Conservation (phyloP, 176 grass and related monocot species). For the Phoenix roebelenii region DNA sequence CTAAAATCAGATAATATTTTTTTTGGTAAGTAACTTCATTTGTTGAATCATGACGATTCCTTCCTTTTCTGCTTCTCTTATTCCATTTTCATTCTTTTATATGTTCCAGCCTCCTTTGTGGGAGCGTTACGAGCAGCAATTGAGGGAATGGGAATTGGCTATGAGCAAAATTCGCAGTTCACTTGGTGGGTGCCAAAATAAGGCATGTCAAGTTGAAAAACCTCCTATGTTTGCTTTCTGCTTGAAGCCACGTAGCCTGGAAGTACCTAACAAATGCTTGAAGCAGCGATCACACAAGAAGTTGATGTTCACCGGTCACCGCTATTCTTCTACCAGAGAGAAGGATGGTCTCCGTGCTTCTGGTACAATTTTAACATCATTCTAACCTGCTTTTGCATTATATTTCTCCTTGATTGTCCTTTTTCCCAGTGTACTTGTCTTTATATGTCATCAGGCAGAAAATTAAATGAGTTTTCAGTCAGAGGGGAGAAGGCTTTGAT, state of each 20-base stretch:
- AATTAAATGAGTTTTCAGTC: slow-evolving; percentile 10
- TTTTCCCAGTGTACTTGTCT: not conserved
- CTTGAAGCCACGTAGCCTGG: slow-evolving; percentile 71
- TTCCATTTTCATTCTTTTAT: slow-evolving; percentile 5
- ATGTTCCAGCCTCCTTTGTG: slow-evolving; percentile 72
- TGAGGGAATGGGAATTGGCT: slow-evolving; percentile 74
- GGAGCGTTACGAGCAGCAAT: slow-evolving; percentile 58
- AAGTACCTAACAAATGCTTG: slow-evolving; percentile 49
- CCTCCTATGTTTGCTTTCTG: slow-evolving; percentile 91
- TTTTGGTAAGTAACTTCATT: not conserved
- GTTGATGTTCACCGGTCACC: slow-evolving; percentile 47
- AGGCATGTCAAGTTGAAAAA: slow-evolving; percentile 36
- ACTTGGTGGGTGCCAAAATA: slow-evolving; percentile 44
- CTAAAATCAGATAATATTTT: not conserved
- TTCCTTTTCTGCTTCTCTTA: not conserved
- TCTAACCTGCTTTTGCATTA: no score
- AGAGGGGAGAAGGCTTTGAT: not conserved
- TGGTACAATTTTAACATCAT: slow-evolving; percentile 30
- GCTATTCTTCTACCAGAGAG: slow-evolving; percentile 47
- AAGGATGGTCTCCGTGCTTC: slow-evolving; percentile 37
- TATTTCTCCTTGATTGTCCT: not conserved
- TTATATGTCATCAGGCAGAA: slow-evolving; percentile 15
- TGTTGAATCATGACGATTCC: no score
- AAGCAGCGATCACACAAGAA: slow-evolving; percentile 85
- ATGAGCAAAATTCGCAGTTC: slow-evolving; percentile 39